Evolutionary conservation across 495 filamentous ascomycete genomes (phyloP), one percentile per base, ranked within the genome.

Genomic region (Lasiosphaeria ovina): DNA sequence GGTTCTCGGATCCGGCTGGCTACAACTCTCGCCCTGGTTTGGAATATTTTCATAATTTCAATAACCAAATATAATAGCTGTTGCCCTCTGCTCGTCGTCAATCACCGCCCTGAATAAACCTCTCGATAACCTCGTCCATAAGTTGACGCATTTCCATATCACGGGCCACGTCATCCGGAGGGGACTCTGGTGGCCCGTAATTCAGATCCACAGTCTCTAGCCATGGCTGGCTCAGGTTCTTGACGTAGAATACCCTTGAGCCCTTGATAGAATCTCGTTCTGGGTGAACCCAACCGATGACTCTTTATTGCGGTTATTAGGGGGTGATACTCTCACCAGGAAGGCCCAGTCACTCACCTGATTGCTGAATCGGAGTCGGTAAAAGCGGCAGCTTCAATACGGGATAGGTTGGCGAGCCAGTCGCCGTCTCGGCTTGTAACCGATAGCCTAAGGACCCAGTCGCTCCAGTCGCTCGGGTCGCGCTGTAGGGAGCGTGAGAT

Each of bases 81-180:
- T 51, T 51, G 16, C 48, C 32, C 35, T 55, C 38, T 55, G 53
- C 34, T 44, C 4, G n/a, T 35, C 53, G 53, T 55, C 35, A 55
- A 55, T 55, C 53, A 55, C 53, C 53, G 53, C 53, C 53, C 44
- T 44, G 53, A 55, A 55, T 55, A 35, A 55, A 55, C 53, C 53
- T 55, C 53, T 55, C 53, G 53, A 55, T 55, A 35, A 35, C 17
- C 53, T 55, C 53, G 42, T 44, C 53, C 38, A 55, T 42, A 35
- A 45, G 53, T 32, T 55, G 53, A 55, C 53, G 53, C 38, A 44
- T 55, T 55, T 55, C 53, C 53, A 44, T 34, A 55, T 55, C 14
- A 55, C 42, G 53, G 35, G 53, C 35, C 44, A 55, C 53, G 53
- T 42, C 38, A 12, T 55, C 53, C 53, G 31, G 31, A 55, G 53